Percentiles rank a stretch among this genome's conserved stretches.
Conservation (phyloP, 352 stramenopile genomes). For the Blastocystis sp. region DNA sequence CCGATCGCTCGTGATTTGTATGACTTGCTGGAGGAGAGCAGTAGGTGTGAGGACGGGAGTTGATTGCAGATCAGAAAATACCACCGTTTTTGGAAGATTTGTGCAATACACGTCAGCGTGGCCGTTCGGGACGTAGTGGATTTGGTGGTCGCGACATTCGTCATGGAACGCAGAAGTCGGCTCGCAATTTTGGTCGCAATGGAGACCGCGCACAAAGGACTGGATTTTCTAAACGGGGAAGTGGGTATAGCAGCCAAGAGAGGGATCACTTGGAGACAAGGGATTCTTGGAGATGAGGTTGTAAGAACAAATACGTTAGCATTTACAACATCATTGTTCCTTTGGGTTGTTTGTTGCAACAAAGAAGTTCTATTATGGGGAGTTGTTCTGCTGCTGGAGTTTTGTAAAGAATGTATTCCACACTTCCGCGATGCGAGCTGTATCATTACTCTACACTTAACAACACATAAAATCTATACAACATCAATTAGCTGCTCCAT, state of each 20-base stretch:
- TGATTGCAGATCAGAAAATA: conserved; percentile 38
- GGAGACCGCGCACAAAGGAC: not conserved
- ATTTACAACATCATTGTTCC: not conserved
- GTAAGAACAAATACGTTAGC: not conserved
- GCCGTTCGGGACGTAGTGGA: not conserved
- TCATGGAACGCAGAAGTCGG: not conserved
- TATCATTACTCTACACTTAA: conserved; percentile 31
- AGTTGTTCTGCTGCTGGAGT: not conserved
- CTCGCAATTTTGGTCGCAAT: not conserved
- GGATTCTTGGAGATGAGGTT: conserved; percentile 16
- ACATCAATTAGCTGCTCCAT: conserved; percentile 59
- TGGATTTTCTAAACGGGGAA: not conserved
- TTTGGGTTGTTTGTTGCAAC: conserved; percentile 46
- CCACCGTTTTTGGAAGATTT: conserved; percentile 46
- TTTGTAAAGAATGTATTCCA: conserved; percentile 47
- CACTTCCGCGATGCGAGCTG: not conserved
- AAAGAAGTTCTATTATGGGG: not conserved
- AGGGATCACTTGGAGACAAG: not conserved
- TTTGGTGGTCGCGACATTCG: conserved; percentile 53
- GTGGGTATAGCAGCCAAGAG: not conserved
- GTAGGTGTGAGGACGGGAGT: not conserved
- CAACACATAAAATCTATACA: not conserved
- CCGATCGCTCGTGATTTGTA: conserved; percentile 92
- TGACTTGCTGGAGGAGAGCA: conserved; percentile 87
- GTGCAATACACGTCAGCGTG: not conserved